Percentiles rank a stretch among this genome's conserved stretches.
Evolutionary conservation across 768 basidiomycete genomes (phyloP).

Genomic region (Strobilomyces dryophilus): DNA sequence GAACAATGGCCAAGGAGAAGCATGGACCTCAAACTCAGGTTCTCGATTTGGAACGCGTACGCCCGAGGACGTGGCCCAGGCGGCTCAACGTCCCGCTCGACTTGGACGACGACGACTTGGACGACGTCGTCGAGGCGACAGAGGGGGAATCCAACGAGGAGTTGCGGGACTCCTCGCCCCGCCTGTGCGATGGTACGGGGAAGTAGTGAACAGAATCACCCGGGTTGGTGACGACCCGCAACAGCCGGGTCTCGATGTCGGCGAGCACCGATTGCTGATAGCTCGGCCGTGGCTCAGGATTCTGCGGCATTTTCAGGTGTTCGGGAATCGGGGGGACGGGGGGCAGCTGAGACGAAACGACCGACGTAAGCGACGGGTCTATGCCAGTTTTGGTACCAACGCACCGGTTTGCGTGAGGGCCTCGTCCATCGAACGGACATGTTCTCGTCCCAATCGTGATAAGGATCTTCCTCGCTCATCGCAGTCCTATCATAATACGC

Average conservation of each 20-base stretch:
- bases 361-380: neutral
- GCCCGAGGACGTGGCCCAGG: conserved; percentile 15
- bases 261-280: conserved; percentile 31
- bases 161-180: conserved; percentile 25
- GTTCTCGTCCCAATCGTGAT: conserved; percentile 34
- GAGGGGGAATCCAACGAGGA: conserved; percentile 28
- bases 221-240: conserved; percentile 25
- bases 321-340: conserved; percentile 27
- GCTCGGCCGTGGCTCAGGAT: conserved; percentile 18
- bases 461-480: conserved; percentile 33
- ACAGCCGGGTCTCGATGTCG: conserved; percentile 27
- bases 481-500: conserved; percentile 30
- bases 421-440: conserved; percentile 24
- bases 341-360: conserved; percentile 16
- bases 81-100: conserved; percentile 21
- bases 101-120: conserved; percentile 19
- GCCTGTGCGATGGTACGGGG: conserved; percentile 31
- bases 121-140: conserved; percentile 17
- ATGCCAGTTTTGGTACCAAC: conserved; percentile 2
- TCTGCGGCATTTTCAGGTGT: conserved; percentile 16
- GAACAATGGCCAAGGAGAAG: neutral
- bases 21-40: conserved; percentile 6
- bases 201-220: conserved; percentile 32
- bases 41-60: conserved; percentile 23
- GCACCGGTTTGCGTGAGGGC: conserved; percentile 17